Conservation (phyloP, 441 rosid genomes). For the Bruguiera hainesii region DNA sequence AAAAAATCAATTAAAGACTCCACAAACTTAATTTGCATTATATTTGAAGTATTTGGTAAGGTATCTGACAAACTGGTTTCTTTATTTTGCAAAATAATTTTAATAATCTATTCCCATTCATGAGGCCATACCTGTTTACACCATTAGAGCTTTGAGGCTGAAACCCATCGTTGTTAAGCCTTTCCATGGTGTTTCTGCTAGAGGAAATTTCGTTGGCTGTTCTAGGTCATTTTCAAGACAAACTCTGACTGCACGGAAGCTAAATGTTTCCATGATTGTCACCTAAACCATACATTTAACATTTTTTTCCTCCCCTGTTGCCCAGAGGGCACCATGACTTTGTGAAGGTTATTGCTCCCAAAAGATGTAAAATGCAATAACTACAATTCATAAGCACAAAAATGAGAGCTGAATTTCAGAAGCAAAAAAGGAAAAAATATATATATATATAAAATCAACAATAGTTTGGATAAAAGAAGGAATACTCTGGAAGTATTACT, state of each 20-base stretch:
- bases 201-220: slow-evolving; percentile 42
- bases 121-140: slow-evolving; percentile 38
- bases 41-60: background rate
- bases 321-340: slow-evolving; percentile 11
- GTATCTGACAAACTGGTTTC: background rate
- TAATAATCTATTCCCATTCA: background rate
- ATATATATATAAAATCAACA: background rate
- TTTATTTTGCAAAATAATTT: background rate
- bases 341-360: slow-evolving; percentile 4
- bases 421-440: background rate
- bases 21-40: background rate
- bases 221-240: slow-evolving; percentile 23
- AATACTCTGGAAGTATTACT: background rate
- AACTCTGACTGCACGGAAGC: slow-evolving; percentile 13
- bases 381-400: slow-evolving; percentile 9
- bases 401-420: background rate
- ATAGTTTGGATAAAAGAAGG: background rate
- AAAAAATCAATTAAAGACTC: slow-evolving; percentile 5
- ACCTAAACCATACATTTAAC: slow-evolving; percentile 25
- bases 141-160: slow-evolving; percentile 37
- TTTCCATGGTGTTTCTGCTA: slow-evolving; percentile 33
- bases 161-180: slow-evolving; percentile 27
- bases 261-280: slow-evolving; percentile 24
- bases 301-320: slow-evolving; percentile 18
- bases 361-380: slow-evolving; percentile 10